phyloP scores from a whole-genome alignment of 1,284 basidiomycete genomes.

The Coniferiporia sulphurascens region DNA sequence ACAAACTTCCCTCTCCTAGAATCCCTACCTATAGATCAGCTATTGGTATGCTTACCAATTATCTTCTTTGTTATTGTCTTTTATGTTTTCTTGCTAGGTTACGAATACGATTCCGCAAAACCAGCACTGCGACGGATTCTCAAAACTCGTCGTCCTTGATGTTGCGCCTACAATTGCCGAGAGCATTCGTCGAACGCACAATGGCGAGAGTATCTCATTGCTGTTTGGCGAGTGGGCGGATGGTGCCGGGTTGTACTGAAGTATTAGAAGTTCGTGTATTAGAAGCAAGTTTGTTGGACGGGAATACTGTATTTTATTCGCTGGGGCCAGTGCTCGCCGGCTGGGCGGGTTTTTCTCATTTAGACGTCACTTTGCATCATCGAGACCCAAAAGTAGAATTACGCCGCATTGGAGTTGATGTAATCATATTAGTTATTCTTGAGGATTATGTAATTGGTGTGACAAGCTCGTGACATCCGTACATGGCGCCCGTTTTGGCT shows the following conservation, averaged over 20 bases:
- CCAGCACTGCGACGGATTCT: slow-evolving; percentile 46
- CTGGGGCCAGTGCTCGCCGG: neutral
- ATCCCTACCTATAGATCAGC: slow-evolving; percentile 76
- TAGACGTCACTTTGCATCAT: no score
- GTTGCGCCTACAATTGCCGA: slow-evolving; percentile 90
- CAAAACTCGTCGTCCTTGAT: slow-evolving; percentile 76
- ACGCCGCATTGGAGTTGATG: no score
- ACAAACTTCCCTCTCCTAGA: slow-evolving; percentile 75
- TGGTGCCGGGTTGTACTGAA: slow-evolving; percentile 24
- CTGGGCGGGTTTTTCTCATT: no score
- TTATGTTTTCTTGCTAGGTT: slow-evolving; percentile 37
- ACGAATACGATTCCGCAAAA: slow-evolving; percentile 78
- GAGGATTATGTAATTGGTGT: no score
- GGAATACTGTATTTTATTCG: neutral
- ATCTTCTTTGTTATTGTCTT: neutral
- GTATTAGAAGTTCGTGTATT: neutral
- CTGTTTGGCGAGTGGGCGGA: slow-evolving; percentile 78
- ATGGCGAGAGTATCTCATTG: slow-evolving; percentile 86
- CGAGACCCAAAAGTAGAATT: no score
- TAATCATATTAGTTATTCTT: no score
- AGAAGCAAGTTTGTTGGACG: neutral
- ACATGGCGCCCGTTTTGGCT: no score
- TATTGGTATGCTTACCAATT: slow-evolving; percentile 63
- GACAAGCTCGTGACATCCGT: no score
- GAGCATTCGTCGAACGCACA: slow-evolving; percentile 94